Evolutionary conservation across 2,329 filamentous ascomycete species (phyloP), one percentile per base, ranked within the genome.

Genomic region (Amylocarpus encephaloides): DNA sequence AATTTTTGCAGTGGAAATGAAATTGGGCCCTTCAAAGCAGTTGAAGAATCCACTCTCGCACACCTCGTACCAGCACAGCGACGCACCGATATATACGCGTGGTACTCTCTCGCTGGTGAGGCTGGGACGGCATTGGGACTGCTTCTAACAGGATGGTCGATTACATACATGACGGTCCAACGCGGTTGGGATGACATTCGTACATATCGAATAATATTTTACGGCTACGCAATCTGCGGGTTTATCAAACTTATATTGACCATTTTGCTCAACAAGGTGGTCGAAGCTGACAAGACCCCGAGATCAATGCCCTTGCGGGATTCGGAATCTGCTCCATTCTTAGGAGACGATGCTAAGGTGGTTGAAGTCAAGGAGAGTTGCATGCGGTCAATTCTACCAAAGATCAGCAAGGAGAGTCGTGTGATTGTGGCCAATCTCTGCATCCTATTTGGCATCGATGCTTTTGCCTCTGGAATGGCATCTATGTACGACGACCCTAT

Each of bases 401-500:
- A 75, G 2, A 79, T 89, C 16, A 80, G 79, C 5, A 67, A 66
- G 2, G 70, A 77, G n/a, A 82, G 75, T 33, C 68, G 74, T 6
- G 60, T 68, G 0, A 72, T 82, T 29, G 70, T 86, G 5, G 64
- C 77, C 46, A 78, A 80, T 44, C 71, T 92, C 0, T 85, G 82
- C 61, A 66, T 85, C 6, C 70, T 92, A 1, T 85, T 89, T 59
- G 76, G 76, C 1, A 61, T 89, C 5, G 86, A 90, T 64, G 78
- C 81, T 0, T 77, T 89, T 50, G 85, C 83, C 1, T 84, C 81
- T 1, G 86, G 86, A 1, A 75, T 91, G 64, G 83, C 82, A 3
- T 79, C 81, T 18, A 61, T 80, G 72, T 82, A 69, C 65, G 13
- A 13, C 10, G 12, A 7, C 6, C 18, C 1, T 45, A 9, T 30